phyloP scores from a whole-genome alignment of 345 rosid species.

The Euphorbia tirucalli region DNA sequence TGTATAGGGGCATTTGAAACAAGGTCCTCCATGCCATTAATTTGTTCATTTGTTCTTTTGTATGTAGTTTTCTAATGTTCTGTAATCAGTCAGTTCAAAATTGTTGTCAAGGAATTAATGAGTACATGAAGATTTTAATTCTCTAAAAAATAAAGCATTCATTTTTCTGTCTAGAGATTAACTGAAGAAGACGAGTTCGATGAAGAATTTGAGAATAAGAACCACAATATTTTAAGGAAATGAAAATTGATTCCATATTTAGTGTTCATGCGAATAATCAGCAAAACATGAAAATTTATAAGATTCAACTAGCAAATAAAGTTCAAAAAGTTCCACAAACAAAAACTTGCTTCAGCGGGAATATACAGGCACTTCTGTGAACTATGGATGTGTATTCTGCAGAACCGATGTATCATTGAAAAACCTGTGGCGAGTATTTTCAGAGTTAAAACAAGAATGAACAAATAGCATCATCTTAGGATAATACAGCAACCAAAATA shows the following conservation, averaged over 20 bases:
- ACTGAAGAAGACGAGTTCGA: too few relatives aligned
- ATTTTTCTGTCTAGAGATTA: neutral
- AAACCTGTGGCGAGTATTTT: slow-evolving; percentile 16
- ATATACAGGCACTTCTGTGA: slow-evolving; percentile 30
- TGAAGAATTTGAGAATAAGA: neutral
- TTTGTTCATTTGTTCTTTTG: slow-evolving; percentile 39
- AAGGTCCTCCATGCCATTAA: slow-evolving; percentile 3
- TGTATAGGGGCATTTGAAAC: slow-evolving; percentile 35
- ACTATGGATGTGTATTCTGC: slow-evolving; percentile 27
- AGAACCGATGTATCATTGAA: slow-evolving; percentile 20
- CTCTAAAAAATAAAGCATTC: slow-evolving; percentile 16
- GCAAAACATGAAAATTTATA: neutral
- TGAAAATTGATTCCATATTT: neutral
- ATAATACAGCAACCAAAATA: slow-evolving; percentile 23
- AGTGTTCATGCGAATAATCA: neutral
- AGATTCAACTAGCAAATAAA: neutral
- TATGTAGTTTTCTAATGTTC: slow-evolving; percentile 36
- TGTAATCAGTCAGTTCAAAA: slow-evolving; percentile 31
- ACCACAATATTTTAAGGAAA: neutral
- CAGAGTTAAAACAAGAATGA: slow-evolving; percentile 30
- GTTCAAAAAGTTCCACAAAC: neutral
- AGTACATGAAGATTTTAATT: slow-evolving; percentile 7
- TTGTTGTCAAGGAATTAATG: slow-evolving; percentile 13
- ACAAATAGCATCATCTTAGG: slow-evolving; percentile 24
- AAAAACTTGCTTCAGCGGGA: neutral